phyloP scores from a whole-genome alignment of 1,284 basidiomycete genomes.

The Leccinum solheimii region DNA sequence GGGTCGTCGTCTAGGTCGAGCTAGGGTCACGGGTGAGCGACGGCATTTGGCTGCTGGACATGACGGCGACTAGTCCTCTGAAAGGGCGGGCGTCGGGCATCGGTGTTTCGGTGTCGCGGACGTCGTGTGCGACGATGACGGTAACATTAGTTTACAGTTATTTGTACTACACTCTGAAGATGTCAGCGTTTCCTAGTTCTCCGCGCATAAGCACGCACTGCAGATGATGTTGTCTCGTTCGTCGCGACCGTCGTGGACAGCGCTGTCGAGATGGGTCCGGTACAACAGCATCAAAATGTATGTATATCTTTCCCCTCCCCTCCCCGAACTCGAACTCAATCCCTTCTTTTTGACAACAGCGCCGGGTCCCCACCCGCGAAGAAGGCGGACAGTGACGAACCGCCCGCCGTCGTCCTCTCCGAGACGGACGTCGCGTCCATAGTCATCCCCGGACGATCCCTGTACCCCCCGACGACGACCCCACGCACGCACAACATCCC shows the following conservation, averaged over 20 bases:
- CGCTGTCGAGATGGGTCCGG: not conserved
- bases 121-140: slow-evolving; percentile 10
- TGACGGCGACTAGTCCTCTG: slow-evolving; percentile 6
- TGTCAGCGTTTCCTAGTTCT: too few relatives aligned
- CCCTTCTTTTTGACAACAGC: slow-evolving; percentile 4
- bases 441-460: slow-evolving; percentile 58
- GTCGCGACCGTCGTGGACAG: not conserved
- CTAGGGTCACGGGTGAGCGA: slow-evolving; percentile 52
- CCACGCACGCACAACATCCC: slow-evolving; percentile 73
- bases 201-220: too few relatives aligned
- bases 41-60: slow-evolving; percentile 33
- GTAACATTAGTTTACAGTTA: not conserved
- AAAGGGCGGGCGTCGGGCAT: not conserved
- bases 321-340: not conserved
- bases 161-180: not conserved
- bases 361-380: slow-evolving; percentile 1
- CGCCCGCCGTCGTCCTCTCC: slow-evolving; percentile 23
- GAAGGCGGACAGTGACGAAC: slow-evolving; percentile 1
- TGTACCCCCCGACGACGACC: slow-evolving; percentile 55
- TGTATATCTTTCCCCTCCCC: too few relatives aligned
- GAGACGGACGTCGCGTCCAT: slow-evolving; percentile 52
- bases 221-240: slow-evolving; percentile 14
- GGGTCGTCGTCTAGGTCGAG: slow-evolving; percentile 82
- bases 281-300: not conserved
- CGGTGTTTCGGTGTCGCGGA: slow-evolving; percentile 1